Conservation (phyloP, 306 rosid genomes). For the Hylodesmum podocarpum region DNA sequence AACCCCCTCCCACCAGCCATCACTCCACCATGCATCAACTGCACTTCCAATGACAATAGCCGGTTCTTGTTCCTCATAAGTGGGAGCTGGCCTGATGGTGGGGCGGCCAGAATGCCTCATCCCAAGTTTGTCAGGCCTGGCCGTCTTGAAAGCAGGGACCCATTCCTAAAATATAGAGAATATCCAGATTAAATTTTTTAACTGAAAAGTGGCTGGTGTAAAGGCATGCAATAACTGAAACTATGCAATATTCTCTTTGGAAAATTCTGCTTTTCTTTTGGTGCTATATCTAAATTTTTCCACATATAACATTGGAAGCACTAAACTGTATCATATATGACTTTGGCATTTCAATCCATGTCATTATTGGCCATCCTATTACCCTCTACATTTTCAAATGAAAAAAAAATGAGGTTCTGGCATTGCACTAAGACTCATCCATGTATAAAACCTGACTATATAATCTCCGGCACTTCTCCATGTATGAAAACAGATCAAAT, state of each 20-base stretch:
- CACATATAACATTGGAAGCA: not conserved
- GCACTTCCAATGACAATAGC: conserved; percentile 65
- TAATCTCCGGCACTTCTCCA: not conserved
- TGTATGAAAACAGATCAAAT: not conserved
- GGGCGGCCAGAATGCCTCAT: conserved; percentile 77
- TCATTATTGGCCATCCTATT: not conserved
- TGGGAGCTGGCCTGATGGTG: conserved; percentile 75
- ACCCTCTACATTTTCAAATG: not conserved
- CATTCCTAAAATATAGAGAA: conserved; percentile 69
- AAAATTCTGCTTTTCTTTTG: not conserved
- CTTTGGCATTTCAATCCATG: not conserved
- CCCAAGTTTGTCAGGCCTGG: conserved; percentile 86
- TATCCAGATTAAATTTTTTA: conserved; percentile 13
- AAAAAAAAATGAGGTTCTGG: not conserved
- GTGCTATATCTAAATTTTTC: not conserved
- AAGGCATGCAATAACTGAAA: not conserved
- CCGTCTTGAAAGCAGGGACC: conserved; percentile 77
- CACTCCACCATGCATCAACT: conserved; percentile 99
- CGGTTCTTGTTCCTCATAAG: conserved; percentile 48
- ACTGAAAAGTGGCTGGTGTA: not conserved
- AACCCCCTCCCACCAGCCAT: conserved; percentile 99
- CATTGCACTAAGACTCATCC: not conserved
- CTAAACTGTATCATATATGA: not conserved
- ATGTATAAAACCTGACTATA: not conserved
- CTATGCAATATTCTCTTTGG: not conserved